Percentiles rank a stretch among this genome's conserved stretches.
Conservation (phyloP, 2,329 filamentous ascomycete genomes). For the Fusarium sulawesiense region DNA sequence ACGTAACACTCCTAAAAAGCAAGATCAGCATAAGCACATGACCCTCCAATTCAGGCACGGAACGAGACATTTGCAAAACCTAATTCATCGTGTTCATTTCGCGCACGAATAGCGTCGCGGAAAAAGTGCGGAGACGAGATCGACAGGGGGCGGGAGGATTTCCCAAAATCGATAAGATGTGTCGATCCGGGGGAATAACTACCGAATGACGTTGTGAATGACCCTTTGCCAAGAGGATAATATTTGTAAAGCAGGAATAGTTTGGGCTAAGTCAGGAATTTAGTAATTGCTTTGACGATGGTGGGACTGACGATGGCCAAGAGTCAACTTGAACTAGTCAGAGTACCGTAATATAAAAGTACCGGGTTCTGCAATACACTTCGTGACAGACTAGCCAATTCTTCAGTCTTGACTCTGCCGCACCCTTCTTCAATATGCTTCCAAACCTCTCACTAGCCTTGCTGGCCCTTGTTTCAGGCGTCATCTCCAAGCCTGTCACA, state of each 20-base stretch:
- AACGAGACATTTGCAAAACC: background rate
- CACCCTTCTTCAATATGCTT: too few species aligned
- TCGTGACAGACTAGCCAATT: background rate
- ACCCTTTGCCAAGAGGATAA: background rate
- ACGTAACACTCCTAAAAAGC: background rate
- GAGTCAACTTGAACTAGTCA: background rate
- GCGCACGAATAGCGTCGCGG: conserved; percentile 22
- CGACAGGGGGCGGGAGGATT: conserved; percentile 18
- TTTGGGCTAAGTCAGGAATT: background rate
- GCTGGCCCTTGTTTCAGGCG: background rate
- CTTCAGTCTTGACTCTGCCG: background rate
- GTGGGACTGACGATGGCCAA: background rate
- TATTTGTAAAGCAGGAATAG: background rate
- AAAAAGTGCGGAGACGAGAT: conserved; percentile 20
- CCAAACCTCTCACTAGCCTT: conserved; percentile 12
- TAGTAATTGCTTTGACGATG: background rate
- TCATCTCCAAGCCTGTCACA: conserved; percentile 1
- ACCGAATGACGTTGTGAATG: conserved; percentile 24
- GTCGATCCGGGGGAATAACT: conserved; percentile 29
- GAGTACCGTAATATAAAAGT: background rate
- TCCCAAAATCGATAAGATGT: conserved; percentile 5
- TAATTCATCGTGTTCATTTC: conserved; percentile 9
- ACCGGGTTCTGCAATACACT: rapidly evolving
- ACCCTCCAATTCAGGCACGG: background rate
- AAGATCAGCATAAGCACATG: conserved; percentile 24